Evolutionary conservation across 345 rosid species (phyloP), one percentile per base, ranked within the genome.

Genomic region (Arabidopsis thaliana): DNA sequence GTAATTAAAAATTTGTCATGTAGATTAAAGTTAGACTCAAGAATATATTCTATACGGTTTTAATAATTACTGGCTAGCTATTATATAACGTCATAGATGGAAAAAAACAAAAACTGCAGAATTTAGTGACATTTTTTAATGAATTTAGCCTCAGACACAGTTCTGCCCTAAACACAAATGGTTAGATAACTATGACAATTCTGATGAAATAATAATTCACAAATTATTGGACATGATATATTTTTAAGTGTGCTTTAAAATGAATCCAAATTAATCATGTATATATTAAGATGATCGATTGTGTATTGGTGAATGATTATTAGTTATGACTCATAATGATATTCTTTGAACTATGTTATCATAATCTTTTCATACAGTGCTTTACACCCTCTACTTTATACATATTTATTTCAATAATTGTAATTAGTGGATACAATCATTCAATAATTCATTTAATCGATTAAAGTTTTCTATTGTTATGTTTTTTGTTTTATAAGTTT

Each of bases 371-470:
- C 74, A 33, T 24, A 52, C 62, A 44, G 1, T 68, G 64, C 56
- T 50, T 52, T 42, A 52, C 51, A 53, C 63, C 50, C 53, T 32
- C 8, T 25, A 52, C 63, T 75, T 67, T 50, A 59, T n/a, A 28
- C 7, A 25, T 32, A 41, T n/a, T 41, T 14, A n/a, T 51, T 52
- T 33, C 0, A 37, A 59, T 38, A 13, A 42, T 11, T 76, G 42
- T 61, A 69, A 61, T 53, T 62, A 69, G 75, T 69, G 79, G 75
- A 44, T 44, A 52, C 79, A 61, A 52, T 61, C 79, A 69, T 69
- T 63, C 51, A 61, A 42, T 59, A 28, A 52, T 76, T 44, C 58
- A 41, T 69, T 60, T 23, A 51, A 44, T 24, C 52, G 8, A 40
- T 16, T 12, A 37, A 22, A 48, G 53, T 14, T 10, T 22, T 24